A percentile compares a stretch with the other conserved stretches of the same genome.
Conservation (phyloP, 352 stramenopile species). For the Globisporangium viniferum region DNA sequence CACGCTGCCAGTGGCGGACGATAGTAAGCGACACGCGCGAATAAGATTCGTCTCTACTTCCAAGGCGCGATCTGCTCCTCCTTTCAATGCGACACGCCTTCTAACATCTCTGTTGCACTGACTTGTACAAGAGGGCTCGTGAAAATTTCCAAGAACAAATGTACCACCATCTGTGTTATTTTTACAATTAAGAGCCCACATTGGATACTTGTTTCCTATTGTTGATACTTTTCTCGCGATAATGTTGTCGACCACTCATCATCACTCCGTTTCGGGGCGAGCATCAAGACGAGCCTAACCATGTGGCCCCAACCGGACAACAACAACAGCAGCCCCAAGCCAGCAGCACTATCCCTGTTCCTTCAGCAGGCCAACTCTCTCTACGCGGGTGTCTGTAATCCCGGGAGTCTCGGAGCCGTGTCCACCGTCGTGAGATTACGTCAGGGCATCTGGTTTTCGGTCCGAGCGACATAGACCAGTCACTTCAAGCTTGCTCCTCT, state of each 20-base stretch:
- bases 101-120: neutral
- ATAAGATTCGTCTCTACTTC: neutral
- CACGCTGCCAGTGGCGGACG: neutral
- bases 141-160: neutral
- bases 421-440: slow-evolving; percentile 8
- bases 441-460: slow-evolving; percentile 7
- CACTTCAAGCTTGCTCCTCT: neutral
- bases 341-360: neutral
- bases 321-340: neutral
- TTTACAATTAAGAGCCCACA: neutral
- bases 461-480: neutral
- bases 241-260: neutral
- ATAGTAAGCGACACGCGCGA: neutral
- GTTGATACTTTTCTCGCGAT: neutral
- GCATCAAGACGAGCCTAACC: neutral
- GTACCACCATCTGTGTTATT: neutral
- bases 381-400: neutral
- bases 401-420: neutral
- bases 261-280: neutral
- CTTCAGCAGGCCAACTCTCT: neutral
- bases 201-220: neutral
- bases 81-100: neutral
- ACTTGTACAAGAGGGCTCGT: neutral
- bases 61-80: neutral
- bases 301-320: neutral